Percentiles rank a stretch among this genome's conserved stretches.
phyloP scores from a whole-genome alignment of 2,329 filamentous ascomycete species.

The Pseudogymnoascus sp. region DNA sequence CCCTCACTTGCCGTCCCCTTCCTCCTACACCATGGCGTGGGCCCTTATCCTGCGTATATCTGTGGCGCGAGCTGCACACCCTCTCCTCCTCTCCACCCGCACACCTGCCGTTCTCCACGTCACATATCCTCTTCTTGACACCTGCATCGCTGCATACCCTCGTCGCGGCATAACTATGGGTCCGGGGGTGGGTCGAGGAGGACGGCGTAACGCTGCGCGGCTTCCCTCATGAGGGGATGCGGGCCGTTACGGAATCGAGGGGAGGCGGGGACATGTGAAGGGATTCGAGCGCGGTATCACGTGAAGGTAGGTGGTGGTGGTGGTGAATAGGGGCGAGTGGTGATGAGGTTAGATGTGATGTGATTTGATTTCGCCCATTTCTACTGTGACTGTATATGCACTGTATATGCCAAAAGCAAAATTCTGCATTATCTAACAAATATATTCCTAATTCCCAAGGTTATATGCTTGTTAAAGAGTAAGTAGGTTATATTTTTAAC shows the following conservation, averaged over 20 bases:
- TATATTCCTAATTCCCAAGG: too few species aligned
- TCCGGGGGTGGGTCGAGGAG: neutral
- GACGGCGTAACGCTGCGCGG: neutral
- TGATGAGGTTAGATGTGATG: neutral
- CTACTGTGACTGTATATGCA: too few species aligned
- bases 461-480: too few species aligned
- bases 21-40: neutral
- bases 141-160: neutral
- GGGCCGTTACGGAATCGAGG: neutral
- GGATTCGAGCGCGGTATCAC: neutral
- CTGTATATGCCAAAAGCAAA: too few species aligned
- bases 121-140: neutral
- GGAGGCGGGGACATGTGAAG: neutral
- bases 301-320: neutral
- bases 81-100: neutral
- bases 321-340: neutral
- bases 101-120: neutral
- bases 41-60: neutral
- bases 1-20: neutral
- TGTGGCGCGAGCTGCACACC: neutral
- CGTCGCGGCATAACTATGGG: neutral
- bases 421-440: too few species aligned
- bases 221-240: neutral
- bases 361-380: too few species aligned
- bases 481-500: too few species aligned